A percentile compares a stretch with the other conserved stretches of the same genome.
phyloP scores from a whole-genome alignment of 352 stramenopile species.

The Aphanomyces cochlioides region DNA sequence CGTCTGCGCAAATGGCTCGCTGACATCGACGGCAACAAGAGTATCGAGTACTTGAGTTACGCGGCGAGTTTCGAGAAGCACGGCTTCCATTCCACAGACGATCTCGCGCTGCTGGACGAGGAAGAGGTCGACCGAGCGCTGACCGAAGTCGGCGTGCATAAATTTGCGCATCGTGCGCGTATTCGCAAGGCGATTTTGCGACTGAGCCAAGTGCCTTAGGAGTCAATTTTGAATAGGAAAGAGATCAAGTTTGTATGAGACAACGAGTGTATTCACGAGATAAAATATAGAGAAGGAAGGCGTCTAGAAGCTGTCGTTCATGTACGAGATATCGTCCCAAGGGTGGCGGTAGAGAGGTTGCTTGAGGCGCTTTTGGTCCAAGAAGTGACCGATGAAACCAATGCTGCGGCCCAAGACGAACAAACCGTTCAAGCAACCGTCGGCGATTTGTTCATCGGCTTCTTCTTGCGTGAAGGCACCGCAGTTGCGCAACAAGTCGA shows the following conservation, averaged over 20 bases:
- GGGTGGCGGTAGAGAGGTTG: constrained; percentile 96
- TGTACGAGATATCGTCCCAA: constrained; percentile 97
- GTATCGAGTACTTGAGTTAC: constrained; percentile 57
- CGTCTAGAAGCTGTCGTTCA: constrained; percentile 72
- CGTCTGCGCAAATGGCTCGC: constrained; percentile 53
- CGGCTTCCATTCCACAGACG: constrained; percentile 52
- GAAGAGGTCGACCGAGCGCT: constrained; percentile 69
- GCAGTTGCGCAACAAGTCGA: constrained; percentile 92
- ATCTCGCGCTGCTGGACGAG: constrained; percentile 60
- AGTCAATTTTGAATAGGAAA: background rate
- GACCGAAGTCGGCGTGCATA: constrained; percentile 68
- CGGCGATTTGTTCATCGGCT: constrained; percentile 92
- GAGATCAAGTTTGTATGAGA: too few species aligned
- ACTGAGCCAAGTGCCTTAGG: constrained; percentile 29
- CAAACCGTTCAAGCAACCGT: constrained; percentile 95
- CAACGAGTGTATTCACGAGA: constrained; percentile 23
- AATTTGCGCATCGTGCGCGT: constrained; percentile 66
- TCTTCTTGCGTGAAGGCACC: constrained; percentile 87
- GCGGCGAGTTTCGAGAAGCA: constrained; percentile 58
- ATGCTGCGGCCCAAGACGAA: constrained; percentile 85
- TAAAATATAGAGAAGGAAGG: constrained; percentile 17
- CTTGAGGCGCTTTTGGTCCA: constrained; percentile 97
- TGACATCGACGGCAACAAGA: constrained; percentile 43
- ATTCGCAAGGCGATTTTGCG: constrained; percentile 66
- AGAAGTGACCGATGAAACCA: constrained; percentile 93